phyloP scores from a whole-genome alignment of 225 moss, liverwort and hornwort genomes.

The Ulota crispa region DNA sequence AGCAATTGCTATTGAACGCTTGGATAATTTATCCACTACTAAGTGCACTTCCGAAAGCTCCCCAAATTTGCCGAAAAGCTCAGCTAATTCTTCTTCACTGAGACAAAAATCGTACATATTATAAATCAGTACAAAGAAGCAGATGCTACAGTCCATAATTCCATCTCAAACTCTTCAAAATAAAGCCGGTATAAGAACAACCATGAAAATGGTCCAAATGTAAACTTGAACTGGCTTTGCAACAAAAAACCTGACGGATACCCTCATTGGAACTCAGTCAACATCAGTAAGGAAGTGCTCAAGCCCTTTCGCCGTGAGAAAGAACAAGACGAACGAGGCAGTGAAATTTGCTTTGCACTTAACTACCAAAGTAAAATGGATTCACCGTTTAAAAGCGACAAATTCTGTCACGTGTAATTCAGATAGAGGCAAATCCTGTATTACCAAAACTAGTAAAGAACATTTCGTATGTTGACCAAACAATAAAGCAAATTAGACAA shows the following conservation, averaged over 20 bases:
- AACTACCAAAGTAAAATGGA: not conserved
- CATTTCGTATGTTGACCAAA: not conserved
- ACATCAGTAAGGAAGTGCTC: slow-evolving; percentile 1
- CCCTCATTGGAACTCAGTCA: slow-evolving; percentile 8
- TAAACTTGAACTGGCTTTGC: not conserved
- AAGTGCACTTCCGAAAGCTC: slow-evolving; percentile 90
- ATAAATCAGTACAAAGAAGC: slow-evolving; percentile 8
- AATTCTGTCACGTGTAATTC: not conserved
- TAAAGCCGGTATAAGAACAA: not conserved
- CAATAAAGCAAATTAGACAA: not conserved
- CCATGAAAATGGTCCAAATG: not conserved
- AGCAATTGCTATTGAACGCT: slow-evolving; percentile 89
- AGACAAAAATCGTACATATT: slow-evolving; percentile 14
- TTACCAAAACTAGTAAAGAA: not conserved
- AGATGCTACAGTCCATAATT: not conserved
- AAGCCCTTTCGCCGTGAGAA: not conserved
- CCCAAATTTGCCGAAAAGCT: slow-evolving; percentile 79
- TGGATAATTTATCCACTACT: slow-evolving; percentile 86
- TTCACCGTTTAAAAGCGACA: not conserved
- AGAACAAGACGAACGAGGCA: not conserved
- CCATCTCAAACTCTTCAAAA: not conserved
- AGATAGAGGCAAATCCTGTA: not conserved
- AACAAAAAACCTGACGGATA: slow-evolving; percentile 1
- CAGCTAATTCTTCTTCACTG: slow-evolving; percentile 93
- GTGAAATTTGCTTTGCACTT: not conserved